Base-by-base conservation (phyloP, 2,329 filamentous ascomycete genomes). In the Xylariaceae sp. region DNA sequence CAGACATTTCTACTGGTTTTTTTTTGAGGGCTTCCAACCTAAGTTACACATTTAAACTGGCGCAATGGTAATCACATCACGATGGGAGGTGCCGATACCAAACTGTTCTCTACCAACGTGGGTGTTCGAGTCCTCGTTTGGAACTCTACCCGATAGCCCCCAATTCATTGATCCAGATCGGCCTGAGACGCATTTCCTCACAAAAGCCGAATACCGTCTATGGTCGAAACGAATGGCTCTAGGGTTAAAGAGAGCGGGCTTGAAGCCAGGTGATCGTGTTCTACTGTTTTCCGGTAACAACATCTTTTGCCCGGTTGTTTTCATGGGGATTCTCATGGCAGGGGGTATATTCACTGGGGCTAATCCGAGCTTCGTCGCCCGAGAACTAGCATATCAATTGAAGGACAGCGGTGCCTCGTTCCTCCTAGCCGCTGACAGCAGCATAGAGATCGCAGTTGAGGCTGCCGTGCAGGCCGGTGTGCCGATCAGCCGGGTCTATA, bases 331-430 rank as follows among this genome's bases (percentile, higher is more conserved):
- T 19, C 78, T 91, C 48, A 91, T 91, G 84, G 89, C 90, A 0
- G 89, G 89, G 3, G 89, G 89, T 1, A 77, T 93, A 51, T 93
- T 93, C 74, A 89, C 87, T 0, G 90, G 89, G 21, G 88, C 88
- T 1, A 91, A 91, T 58, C 88, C 89, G 0, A 80, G 79, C 4
- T 91, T 86, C 63, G 86, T 90, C 0, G 76, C 84, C 0, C 77
- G 89, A 19, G 90, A 95, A 72, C 73, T 96, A 44, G 88, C 86
- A 6, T 88, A 90, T 70, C 91, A 95, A 71, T 77, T 95, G 37
- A 79, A 83, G 47, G 89, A 93, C 70, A 88, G 86, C 53, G 86
- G 82, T 0, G 87, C 90, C 0, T 80, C 73, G 6, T 88, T 89
- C 66, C 73, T 95, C 54, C 74, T 95, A 51, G 82, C 84, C n/a